Evolutionary conservation across 257 asterid genomes (phyloP).

Genomic region (Salvia splendens): DNA sequence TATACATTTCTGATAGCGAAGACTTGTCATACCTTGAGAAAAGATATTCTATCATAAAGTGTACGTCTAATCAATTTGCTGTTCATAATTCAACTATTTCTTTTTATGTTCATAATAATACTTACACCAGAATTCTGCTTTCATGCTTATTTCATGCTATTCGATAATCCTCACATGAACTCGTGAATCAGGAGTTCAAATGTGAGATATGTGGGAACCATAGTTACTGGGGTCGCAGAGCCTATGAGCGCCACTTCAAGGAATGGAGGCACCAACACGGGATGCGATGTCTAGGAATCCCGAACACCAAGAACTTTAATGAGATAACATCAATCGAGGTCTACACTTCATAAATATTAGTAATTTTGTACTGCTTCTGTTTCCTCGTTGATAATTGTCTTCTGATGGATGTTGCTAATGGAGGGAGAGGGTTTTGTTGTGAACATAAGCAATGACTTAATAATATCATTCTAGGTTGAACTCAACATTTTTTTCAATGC

Average conservation of each 20-base stretch:
- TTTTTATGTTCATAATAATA: neutral
- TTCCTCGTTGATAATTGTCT: neutral
- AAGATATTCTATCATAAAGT: neutral
- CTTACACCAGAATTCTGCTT: neutral
- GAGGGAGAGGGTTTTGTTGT: too few species aligned
- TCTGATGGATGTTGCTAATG: neutral
- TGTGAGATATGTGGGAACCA: slow-evolving; percentile 99
- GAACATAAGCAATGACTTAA: too few species aligned
- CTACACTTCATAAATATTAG: neutral
- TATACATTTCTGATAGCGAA: slow-evolving; percentile 1
- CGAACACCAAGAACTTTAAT: slow-evolving; percentile 91
- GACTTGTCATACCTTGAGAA: neutral
- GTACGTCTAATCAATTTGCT: slow-evolving; percentile 5
- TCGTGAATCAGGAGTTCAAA: slow-evolving; percentile 77
- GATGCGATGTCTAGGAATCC: slow-evolving; percentile 98
- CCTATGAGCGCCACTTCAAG: slow-evolving; percentile 97
- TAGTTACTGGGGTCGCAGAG: slow-evolving; percentile 99
- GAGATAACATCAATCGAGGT: slow-evolving; percentile 94
- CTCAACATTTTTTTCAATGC: neutral
- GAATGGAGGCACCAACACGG: slow-evolving; percentile 99
- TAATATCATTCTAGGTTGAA: too few species aligned
- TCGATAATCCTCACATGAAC: slow-evolving; percentile 17
- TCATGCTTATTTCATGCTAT: neutral
- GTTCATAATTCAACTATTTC: neutral
- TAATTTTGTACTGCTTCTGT: neutral